These are phyloP conservation scores for Macadamia tetraphylla DNA, from an alignment of 164 flowering plant genomes.

Conservation along the genomic window DNA sequence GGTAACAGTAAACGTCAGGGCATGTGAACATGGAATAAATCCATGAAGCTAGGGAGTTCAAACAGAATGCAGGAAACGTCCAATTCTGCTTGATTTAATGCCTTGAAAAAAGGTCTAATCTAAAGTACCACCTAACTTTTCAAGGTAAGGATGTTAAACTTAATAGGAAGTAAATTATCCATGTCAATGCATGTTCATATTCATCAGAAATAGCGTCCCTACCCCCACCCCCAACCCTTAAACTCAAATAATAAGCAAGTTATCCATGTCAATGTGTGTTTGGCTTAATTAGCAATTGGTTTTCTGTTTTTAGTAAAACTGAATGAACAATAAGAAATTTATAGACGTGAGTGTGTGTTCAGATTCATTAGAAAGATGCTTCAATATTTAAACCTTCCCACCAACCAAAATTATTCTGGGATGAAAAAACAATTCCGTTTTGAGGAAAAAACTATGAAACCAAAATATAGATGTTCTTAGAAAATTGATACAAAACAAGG, in stretches of 20 bases:
- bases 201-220: background rate
- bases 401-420: background rate
- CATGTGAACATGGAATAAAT: background rate
- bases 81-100: background rate
- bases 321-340: background rate
- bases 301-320: too few relatives aligned
- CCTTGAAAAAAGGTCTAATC: background rate
- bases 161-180: background rate
- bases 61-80: background rate
- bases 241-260: too few relatives aligned
- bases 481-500: too few relatives aligned
- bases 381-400: background rate
- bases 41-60: background rate
- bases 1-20: too few relatives aligned
- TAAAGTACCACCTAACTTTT: background rate
- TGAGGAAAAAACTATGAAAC: too few relatives aligned
- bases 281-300: too few relatives aligned
- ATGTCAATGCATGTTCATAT: background rate
- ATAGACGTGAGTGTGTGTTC: background rate
- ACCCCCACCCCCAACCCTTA: too few relatives aligned
- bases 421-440: background rate
- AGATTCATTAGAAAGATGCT: background rate
- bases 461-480: too few relatives aligned
- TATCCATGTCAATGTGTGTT: background rate
- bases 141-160: too few relatives aligned